Percentiles rank a stretch among this genome's conserved stretches.
Conservation (phyloP, 768 basidiomycete genomes). For the Mycena albidolilacea region DNA sequence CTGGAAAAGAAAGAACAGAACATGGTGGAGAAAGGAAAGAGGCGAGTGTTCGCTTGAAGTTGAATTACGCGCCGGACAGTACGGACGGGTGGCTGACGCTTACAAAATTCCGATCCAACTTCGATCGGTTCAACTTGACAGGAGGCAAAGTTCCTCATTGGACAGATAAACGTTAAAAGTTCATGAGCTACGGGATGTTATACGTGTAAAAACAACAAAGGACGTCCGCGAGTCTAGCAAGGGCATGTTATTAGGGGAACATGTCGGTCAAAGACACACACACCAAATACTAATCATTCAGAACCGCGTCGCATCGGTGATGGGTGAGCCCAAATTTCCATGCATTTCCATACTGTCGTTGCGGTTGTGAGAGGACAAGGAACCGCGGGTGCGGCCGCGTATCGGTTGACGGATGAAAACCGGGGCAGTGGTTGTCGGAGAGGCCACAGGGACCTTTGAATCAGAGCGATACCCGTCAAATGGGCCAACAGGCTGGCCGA, state of each 20-base stretch:
- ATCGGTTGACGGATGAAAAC: slow-evolving; percentile 22
- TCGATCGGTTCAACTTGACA: slow-evolving; percentile 13
- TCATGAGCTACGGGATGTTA: slow-evolving; percentile 13
- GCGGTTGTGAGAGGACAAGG: slow-evolving; percentile 17
- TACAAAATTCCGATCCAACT: background rate
- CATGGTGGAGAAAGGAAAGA: slow-evolving; percentile 21
- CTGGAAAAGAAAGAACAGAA: slow-evolving; percentile 12
- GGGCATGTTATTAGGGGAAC: background rate
- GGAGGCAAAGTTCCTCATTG: slow-evolving; percentile 13
- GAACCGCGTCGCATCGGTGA: slow-evolving; percentile 4
- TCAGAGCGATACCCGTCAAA: slow-evolving; percentile 42
- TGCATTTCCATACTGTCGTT: slow-evolving; percentile 31
- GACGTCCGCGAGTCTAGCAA: background rate
- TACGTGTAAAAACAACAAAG: background rate
- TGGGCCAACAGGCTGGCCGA: slow-evolving; percentile 34
- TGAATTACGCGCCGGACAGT: background rate
- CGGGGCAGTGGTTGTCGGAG: slow-evolving; percentile 26
- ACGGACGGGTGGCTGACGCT: slow-evolving; percentile 25
- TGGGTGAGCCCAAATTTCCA: slow-evolving; percentile 4
- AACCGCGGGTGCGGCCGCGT: slow-evolving; percentile 4
- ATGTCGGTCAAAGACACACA: background rate
- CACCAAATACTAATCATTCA: slow-evolving; percentile 7
- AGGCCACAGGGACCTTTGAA: slow-evolving; percentile 26
- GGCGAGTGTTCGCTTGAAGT: slow-evolving; percentile 9
- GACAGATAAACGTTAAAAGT: slow-evolving; percentile 6